Evolutionary conservation across 2,329 filamentous ascomycete species (phyloP).

Genomic region (Biscogniauxia sp.): DNA sequence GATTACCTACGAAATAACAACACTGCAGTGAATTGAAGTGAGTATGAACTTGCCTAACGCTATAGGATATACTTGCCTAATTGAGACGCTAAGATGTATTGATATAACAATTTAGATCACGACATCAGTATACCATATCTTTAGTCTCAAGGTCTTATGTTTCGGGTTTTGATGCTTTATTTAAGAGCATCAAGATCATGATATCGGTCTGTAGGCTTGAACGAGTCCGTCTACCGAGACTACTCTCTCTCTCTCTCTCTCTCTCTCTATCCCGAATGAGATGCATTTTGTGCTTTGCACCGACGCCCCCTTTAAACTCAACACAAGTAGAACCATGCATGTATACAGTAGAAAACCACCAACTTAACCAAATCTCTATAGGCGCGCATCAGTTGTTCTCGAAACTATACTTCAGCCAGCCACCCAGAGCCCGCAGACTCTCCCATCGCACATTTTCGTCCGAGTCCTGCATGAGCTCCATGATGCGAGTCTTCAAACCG

Average conservation of each 20-base stretch:
- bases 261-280: constrained; percentile 12
- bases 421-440: constrained; percentile 76
- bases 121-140: no score
- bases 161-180: not conserved
- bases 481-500: constrained; percentile 81
- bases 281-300: constrained; percentile 12
- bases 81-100: no score
- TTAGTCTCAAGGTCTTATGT: no score
- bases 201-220: constrained; percentile 5
- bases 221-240: constrained; percentile 1
- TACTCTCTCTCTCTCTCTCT: no score
- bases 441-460: constrained; percentile 93
- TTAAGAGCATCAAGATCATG: not conserved
- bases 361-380: constrained; percentile 1
- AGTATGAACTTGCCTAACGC: not conserved
- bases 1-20: not conserved
- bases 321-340: constrained; percentile 8
- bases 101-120: no score
- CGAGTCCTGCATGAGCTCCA: constrained; percentile 88
- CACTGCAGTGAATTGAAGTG: not conserved
- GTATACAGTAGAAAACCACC: constrained; percentile 14
- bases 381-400: constrained; percentile 36
- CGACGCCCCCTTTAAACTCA: constrained; percentile 6
- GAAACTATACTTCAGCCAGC: constrained; percentile 65
- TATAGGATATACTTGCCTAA: no score